These are phyloP conservation scores for Talaromyces albobiverticillius DNA, from an alignment of 2,329 filamentous ascomycete genomes.

Conservation along the genomic window DNA sequence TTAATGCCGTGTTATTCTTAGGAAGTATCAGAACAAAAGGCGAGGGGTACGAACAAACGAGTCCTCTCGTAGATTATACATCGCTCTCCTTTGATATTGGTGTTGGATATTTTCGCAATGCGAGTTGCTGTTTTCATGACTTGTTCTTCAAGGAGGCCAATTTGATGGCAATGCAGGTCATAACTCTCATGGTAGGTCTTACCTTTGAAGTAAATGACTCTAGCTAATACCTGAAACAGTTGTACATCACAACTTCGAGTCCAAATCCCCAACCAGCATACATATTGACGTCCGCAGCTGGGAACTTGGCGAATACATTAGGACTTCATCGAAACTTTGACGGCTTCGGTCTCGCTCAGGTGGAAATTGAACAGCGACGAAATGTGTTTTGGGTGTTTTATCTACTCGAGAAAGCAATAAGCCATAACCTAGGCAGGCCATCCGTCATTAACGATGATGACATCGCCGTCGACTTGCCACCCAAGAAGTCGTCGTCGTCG, in stretches of 20 bases:
- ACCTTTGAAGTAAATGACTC: neutral
- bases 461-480: slow-evolving; percentile 9
- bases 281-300: neutral
- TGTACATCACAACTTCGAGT: slow-evolving; percentile 11
- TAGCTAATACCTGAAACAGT: neutral
- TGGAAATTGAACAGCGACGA: slow-evolving; percentile 10
- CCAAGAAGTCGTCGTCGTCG: too few relatives aligned
- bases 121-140: slow-evolving; percentile 4
- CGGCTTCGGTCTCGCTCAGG: neutral
- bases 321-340: slow-evolving; percentile 9
- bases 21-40: slow-evolving; percentile 7
- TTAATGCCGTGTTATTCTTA: slow-evolving; percentile 4
- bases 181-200: slow-evolving; percentile 4
- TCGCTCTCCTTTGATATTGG: neutral
- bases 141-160: slow-evolving; percentile 1
- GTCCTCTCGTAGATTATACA: slow-evolving; percentile 9
- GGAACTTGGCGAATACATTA: slow-evolving; percentile 2
- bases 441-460: slow-evolving; percentile 11
- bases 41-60: slow-evolving; percentile 9
- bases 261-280: slow-evolving; percentile 6
- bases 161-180: slow-evolving; percentile 8
- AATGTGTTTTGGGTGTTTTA: slow-evolving; percentile 13
- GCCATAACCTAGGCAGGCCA: slow-evolving; percentile 8
- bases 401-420: slow-evolving; percentile 9
- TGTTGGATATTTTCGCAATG: slow-evolving; percentile 9